These are phyloP conservation scores for Pestalotiopsis sp. DNA, from an alignment of 2,329 filamentous ascomycete species.

Conservation along the genomic window DNA sequence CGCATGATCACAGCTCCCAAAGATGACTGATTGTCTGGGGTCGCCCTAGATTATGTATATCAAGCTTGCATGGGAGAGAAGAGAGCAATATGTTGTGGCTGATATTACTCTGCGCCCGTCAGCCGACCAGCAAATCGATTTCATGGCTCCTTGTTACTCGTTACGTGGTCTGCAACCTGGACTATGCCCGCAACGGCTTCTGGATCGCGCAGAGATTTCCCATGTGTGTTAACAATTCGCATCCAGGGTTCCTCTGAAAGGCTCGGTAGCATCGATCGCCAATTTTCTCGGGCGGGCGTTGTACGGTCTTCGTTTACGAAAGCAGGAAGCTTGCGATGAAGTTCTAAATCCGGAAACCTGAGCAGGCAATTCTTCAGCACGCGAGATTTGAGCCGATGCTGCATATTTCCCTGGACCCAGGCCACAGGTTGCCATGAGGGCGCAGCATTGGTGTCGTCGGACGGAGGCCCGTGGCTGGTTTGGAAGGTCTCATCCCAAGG, in stretches of 20 bases:
- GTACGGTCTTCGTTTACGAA: background rate
- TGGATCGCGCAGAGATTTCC: background rate
- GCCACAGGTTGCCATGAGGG: background rate
- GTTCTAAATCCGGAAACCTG: conserved; percentile 3
- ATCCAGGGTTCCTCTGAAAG: background rate
- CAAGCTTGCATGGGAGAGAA: background rate
- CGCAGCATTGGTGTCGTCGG: background rate
- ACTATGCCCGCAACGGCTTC: background rate
- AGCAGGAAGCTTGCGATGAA: background rate
- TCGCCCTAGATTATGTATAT: background rate
- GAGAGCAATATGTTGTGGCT: background rate
- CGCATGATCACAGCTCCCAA: background rate
- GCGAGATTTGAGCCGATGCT: background rate
- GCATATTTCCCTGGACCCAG: background rate
- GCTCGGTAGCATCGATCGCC: conserved; percentile 10
- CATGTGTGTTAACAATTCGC: background rate
- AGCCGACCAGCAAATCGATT: background rate
- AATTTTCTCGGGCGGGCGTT: background rate
- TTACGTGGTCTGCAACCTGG: background rate
- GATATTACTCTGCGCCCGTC: background rate
- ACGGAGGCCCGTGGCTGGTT: conserved; percentile 5
- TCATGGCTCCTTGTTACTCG: background rate
- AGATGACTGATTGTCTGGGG: background rate
- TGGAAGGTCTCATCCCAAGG: conserved; percentile 4
- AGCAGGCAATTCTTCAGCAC: background rate